Percentiles rank a stretch among this genome's conserved stretches.
phyloP scores from a whole-genome alignment of 306 rosid genomes.

The Prunus campanulata region DNA sequence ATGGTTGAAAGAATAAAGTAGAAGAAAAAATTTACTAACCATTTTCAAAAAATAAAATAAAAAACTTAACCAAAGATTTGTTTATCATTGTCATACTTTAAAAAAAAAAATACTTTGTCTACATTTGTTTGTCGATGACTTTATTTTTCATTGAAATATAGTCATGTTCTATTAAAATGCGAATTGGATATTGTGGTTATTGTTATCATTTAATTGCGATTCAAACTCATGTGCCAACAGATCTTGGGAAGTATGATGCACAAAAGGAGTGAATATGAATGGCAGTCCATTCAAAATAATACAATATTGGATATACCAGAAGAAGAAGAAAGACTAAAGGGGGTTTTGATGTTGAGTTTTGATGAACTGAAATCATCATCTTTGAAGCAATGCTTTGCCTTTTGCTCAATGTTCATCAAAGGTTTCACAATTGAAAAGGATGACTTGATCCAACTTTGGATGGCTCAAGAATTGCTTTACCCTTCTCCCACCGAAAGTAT shows the following conservation, averaged over 20 bases:
- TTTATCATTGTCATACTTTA: no score
- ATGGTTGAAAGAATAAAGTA: no score
- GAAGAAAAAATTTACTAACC: no score
- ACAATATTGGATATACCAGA: background rate
- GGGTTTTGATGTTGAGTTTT: slow-evolving; percentile 2
- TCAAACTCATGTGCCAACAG: background rate
- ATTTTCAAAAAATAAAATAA: no score
- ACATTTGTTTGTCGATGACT: no score
- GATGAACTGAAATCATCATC: background rate
- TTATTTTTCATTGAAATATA: no score
- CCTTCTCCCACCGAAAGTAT: background rate
- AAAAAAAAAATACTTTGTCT: no score
- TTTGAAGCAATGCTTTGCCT: slow-evolving; percentile 23
- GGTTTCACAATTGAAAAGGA: background rate
- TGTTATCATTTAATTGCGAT: background rate
- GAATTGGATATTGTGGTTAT: no score
- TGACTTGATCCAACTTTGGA: slow-evolving; percentile 3
- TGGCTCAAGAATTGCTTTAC: slow-evolving; percentile 13
- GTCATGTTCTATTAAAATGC: no score
- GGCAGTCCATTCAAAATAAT: background rate
- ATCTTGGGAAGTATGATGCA: slow-evolving; percentile 5
- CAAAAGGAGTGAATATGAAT: background rate
- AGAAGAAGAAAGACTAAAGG: background rate
- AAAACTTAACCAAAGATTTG: no score
- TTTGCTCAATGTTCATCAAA: background rate